Conservation (phyloP, 345 rosid species). For the Citrus cavaleriei region DNA sequence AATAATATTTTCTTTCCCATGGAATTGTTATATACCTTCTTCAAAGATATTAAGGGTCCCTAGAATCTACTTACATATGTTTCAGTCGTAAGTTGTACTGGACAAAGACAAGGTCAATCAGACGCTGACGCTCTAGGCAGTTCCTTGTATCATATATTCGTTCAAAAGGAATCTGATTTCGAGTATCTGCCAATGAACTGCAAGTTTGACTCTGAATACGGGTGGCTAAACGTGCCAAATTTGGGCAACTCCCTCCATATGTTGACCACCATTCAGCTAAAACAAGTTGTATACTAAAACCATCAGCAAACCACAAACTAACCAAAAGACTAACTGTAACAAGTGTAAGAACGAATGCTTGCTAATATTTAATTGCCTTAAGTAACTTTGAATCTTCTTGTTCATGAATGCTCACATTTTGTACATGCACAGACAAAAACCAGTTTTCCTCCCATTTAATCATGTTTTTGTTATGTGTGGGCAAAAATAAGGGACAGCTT, state of each 20-base stretch:
- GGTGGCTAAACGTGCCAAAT: constrained; percentile 73
- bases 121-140: constrained; percentile 67
- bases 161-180: constrained; percentile 33
- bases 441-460: background rate
- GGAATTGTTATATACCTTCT: background rate
- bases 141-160: constrained; percentile 61
- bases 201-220: constrained; percentile 89
- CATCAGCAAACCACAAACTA: constrained; percentile 2
- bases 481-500: background rate
- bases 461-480: background rate
- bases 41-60: background rate
- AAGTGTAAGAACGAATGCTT: background rate
- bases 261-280: constrained; percentile 98
- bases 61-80: constrained; percentile 43
- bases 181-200: constrained; percentile 43
- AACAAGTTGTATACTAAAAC: constrained; percentile 8
- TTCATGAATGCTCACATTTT: background rate
- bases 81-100: constrained; percentile 77
- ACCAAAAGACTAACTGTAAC: background rate
- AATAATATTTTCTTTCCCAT: background rate
- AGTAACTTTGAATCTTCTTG: background rate
- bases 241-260: constrained; percentile 87
- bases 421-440: background rate
- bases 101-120: constrained; percentile 67
- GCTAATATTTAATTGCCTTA: background rate